Evolutionary conservation across 352 stramenopile genomes (phyloP).

Genomic region (Pythium grandisporangium): DNA sequence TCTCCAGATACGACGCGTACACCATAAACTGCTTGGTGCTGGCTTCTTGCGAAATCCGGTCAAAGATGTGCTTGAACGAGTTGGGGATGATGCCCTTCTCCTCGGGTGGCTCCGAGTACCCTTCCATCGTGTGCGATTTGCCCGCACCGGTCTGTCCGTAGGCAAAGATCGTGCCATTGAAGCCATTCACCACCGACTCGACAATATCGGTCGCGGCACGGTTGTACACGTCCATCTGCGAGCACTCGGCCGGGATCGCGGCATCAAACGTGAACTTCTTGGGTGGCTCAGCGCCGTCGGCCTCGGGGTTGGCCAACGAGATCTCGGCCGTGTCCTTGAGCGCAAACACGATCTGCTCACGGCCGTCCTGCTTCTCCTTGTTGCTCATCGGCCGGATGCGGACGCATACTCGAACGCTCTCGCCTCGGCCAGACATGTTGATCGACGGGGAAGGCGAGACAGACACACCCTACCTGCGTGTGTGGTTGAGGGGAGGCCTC

Average conservation of each 20-base stretch:
- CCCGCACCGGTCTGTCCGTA: conserved; percentile 89
- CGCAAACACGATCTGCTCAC: conserved; percentile 68
- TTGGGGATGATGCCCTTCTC: conserved; percentile 94
- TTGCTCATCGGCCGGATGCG: conserved; percentile 88
- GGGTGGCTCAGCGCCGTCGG: conserved; percentile 59
- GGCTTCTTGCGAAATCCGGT: conserved; percentile 76
- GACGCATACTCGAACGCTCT: conserved; percentile 91
- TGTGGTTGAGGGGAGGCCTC: not conserved
- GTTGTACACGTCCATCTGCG: conserved; percentile 90
- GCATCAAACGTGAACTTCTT: conserved; percentile 96
- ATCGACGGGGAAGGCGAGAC: not conserved
- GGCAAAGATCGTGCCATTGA: conserved; percentile 95
- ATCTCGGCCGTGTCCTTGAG: conserved; percentile 77
- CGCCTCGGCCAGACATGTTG: conserved; percentile 28
- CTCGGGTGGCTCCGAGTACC: conserved; percentile 79
- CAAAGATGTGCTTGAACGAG: conserved; percentile 94
- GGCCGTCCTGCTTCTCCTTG: conserved; percentile 90
- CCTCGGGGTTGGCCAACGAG: conserved; percentile 77
- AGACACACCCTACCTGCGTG: not conserved
- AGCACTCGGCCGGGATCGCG: conserved; percentile 76
- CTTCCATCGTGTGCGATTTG: conserved; percentile 91
- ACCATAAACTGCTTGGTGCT: conserved; percentile 91
- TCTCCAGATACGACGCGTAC: conserved; percentile 93
- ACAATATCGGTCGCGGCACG: conserved; percentile 86
- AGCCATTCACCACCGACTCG: conserved; percentile 91